These are phyloP conservation scores for Annulohypoxylon stygium DNA, from an alignment of 495 filamentous ascomycete genomes.

Conservation along the genomic window DNA sequence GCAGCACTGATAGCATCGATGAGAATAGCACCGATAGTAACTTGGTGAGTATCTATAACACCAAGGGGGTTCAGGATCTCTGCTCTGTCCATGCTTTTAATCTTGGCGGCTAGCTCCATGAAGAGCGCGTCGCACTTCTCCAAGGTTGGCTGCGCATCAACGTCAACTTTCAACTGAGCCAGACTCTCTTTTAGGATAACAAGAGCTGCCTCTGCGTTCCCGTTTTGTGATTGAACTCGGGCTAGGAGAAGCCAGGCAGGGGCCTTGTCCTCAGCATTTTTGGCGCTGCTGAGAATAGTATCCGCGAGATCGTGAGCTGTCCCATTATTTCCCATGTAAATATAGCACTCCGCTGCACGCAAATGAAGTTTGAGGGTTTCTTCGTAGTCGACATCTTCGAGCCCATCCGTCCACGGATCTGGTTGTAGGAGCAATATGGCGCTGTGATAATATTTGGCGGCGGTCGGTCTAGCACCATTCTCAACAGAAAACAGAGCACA, in stretches of 20 bases:
- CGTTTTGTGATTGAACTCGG: conserved; percentile 77
- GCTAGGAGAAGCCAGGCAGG: conserved; percentile 83
- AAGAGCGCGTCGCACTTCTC: conserved; percentile 83
- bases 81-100: conserved; percentile 71
- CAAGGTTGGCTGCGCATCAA: conserved; percentile 74
- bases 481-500: conserved; percentile 81
- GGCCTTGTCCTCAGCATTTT: conserved; percentile 78
- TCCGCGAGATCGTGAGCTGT: conserved; percentile 74
- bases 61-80: conserved; percentile 65
- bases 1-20: conserved; percentile 82
- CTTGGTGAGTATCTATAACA: conserved; percentile 66
- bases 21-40: conserved; percentile 79
- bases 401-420: conserved; percentile 78
- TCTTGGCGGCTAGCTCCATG: conserved; percentile 66
- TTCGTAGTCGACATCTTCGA: conserved; percentile 82
- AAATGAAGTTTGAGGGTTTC: conserved; percentile 82
- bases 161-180: conserved; percentile 71
- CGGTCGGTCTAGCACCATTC: conserved; percentile 82
- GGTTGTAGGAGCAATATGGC: conserved; percentile 83
- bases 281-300: conserved; percentile 73
- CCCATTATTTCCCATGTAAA: conserved; percentile 76
- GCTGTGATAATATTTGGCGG: conserved; percentile 79
- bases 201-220: conserved; percentile 77
- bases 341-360: conserved; percentile 82
- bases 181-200: conserved; percentile 75